These are phyloP conservation scores for Aspergillus fischeri DNA, from an alignment of 2,329 filamentous ascomycete genomes.

Conservation along the genomic window DNA sequence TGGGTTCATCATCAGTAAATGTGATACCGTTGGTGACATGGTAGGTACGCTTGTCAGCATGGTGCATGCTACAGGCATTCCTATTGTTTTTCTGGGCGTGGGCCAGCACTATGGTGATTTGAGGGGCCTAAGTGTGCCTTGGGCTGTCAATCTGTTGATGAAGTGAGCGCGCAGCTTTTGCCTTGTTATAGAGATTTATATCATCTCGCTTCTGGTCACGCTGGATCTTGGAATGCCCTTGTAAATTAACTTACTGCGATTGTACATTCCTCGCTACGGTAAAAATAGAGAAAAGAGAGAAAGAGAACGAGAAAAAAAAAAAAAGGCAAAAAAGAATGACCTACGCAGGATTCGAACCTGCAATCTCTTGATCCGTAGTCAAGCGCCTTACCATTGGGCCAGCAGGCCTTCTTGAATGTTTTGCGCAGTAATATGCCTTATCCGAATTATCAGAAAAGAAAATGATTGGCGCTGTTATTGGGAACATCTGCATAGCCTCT, in stretches of 20 bases:
- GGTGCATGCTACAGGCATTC: constrained; percentile 94
- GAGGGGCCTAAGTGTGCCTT: constrained; percentile 60
- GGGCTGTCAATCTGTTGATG: constrained; percentile 60
- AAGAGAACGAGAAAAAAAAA: too few relatives aligned
- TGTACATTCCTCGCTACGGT: too few relatives aligned
- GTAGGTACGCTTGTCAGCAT: constrained; percentile 93
- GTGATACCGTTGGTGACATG: constrained; percentile 99
- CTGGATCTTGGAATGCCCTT: neutral
- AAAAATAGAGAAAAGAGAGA: too few relatives aligned
- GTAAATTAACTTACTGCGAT: neutral
- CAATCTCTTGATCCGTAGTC: constrained; percentile 52
- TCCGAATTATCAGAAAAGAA: too few relatives aligned
- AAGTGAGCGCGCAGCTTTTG: constrained; percentile 29
- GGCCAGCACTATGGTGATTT: constrained; percentile 66
- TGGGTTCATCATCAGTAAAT: constrained; percentile 98
- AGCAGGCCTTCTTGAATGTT: constrained; percentile 2
- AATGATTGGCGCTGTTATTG: too few relatives aligned
- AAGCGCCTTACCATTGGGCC: constrained; percentile 50
- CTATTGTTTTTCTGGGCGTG: constrained; percentile 83
- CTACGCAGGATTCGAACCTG: constrained; percentile 44
- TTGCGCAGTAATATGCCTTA: too few relatives aligned
- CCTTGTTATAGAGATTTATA: neutral
- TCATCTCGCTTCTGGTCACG: neutral
- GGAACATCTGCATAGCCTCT: too few relatives aligned
- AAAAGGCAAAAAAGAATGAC: constrained; percentile 16